These are phyloP conservation scores for Citrus mangshanensis DNA, from an alignment of 345 rosid genomes.

Conservation along the genomic window DNA sequence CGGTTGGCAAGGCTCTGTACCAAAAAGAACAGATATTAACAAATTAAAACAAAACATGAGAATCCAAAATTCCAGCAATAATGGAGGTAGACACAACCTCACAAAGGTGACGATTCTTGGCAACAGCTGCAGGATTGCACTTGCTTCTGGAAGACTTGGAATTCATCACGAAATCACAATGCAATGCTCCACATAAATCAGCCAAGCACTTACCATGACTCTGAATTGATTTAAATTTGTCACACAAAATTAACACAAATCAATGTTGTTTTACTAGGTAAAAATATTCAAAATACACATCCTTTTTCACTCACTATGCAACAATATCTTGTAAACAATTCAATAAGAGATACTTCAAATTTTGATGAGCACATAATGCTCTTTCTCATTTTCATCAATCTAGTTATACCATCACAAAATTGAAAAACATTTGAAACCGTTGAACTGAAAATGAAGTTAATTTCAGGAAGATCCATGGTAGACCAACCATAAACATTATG, in stretches of 20 bases:
- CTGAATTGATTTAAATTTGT: constrained; percentile 42
- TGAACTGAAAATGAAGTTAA: not conserved
- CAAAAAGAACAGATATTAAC: constrained; percentile 8
- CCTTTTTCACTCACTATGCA: not conserved
- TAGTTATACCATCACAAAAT: not conserved
- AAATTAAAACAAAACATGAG: not conserved
- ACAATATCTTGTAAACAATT: not conserved
- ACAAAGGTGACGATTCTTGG: constrained; percentile 79
- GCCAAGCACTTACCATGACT: constrained; percentile 79
- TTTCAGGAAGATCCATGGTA: not conserved
- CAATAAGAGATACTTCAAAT: not conserved
- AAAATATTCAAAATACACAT: not conserved
- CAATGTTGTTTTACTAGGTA: not conserved
- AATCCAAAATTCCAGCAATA: not conserved
- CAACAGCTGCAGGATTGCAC: constrained; percentile 90
- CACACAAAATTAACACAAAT: not conserved
- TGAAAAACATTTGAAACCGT: not conserved
- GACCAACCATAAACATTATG: not conserved
- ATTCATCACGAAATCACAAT: constrained; percentile 71
- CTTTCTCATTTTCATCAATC: not conserved
- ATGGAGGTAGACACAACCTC: constrained; percentile 57
- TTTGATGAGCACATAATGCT: not conserved
- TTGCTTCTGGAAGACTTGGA: constrained; percentile 60
- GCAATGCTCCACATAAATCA: constrained; percentile 92
- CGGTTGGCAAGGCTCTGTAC: constrained; percentile 80